Evolutionary conservation across 2,329 filamentous ascomycete species (phyloP).

Genomic region (Shiraia bambusicola): DNA sequence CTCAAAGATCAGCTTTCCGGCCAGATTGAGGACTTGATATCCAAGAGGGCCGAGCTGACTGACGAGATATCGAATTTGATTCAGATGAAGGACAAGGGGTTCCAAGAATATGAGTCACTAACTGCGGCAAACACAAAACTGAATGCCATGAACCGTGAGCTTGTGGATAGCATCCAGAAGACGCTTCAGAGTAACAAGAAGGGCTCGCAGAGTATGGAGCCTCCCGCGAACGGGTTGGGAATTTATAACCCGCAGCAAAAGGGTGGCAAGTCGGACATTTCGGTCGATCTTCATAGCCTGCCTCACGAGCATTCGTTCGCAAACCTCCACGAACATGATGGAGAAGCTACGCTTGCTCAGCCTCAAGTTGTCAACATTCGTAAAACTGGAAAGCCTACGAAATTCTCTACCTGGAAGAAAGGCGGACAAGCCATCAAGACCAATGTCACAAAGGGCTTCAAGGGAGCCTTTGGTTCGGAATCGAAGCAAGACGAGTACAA

Average conservation of each 20-base stretch:
- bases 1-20: slow-evolving; percentile 77
- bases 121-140: slow-evolving; percentile 93
- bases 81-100: slow-evolving; percentile 85
- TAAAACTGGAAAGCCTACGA: slow-evolving; percentile 83
- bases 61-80: slow-evolving; percentile 83
- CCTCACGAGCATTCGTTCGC: slow-evolving; percentile 43
- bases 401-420: slow-evolving; percentile 99
- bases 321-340: slow-evolving; percentile 62
- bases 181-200: slow-evolving; percentile 76
- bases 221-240: slow-evolving; percentile 60
- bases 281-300: slow-evolving; percentile 45
- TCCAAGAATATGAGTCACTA: slow-evolving; percentile 93
- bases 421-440: slow-evolving; percentile 91
- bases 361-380: slow-evolving; percentile 95
- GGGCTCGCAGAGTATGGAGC: slow-evolving; percentile 51
- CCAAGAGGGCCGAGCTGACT: slow-evolving; percentile 78
- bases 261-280: slow-evolving; percentile 42
- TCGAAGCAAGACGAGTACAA: slow-evolving; percentile 59
- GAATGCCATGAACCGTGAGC: slow-evolving; percentile 90
- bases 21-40: slow-evolving; percentile 84
- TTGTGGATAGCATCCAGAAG: slow-evolving; percentile 91
- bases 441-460: slow-evolving; percentile 90
- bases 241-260: slow-evolving; percentile 55
- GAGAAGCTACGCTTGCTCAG: slow-evolving; percentile 63
- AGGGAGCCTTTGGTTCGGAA: slow-evolving; percentile 75